Percentiles rank a stretch among this genome's conserved stretches.
Evolutionary conservation across 2,329 filamentous ascomycete genomes (phyloP).

Genomic region (Arthrobotrys pseudoclavata): DNA sequence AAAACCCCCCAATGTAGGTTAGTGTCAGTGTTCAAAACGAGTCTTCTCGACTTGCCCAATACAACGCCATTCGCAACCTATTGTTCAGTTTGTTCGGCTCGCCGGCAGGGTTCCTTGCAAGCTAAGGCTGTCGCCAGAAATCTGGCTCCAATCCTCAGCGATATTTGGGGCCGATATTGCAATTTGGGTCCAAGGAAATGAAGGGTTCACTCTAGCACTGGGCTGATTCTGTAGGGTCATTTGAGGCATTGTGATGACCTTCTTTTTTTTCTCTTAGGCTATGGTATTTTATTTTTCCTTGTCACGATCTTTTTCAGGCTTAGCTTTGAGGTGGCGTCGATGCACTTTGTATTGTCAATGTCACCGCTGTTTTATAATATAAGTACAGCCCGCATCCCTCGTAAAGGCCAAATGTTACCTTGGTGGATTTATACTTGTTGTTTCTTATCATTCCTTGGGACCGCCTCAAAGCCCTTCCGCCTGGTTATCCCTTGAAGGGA

Average conservation of each 20-base stretch:
- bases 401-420: conserved; percentile 9
- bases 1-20: conserved; percentile 37
- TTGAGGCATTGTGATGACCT: conserved; percentile 16
- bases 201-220: conserved; percentile 37
- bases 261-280: background rate
- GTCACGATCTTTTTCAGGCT: conserved; percentile 39
- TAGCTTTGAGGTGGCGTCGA: conserved; percentile 49
- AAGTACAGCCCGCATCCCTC: conserved; percentile 40
- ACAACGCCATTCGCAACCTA: conserved; percentile 51
- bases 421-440: conserved; percentile 21
- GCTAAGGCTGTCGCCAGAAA: conserved; percentile 7
- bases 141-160: conserved; percentile 10
- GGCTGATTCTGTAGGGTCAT: conserved; percentile 31
- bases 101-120: conserved; percentile 17
- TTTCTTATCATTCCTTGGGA: conserved; percentile 30
- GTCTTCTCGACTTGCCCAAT: conserved; percentile 52
- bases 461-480: background rate
- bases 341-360: conserved; percentile 35
- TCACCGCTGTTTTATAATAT: conserved; percentile 48
- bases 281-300: background rate
- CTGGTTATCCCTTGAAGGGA: conserved; percentile 44
- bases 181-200: conserved; percentile 37
- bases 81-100: conserved; percentile 32
- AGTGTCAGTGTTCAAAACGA: conserved; percentile 3
- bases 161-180: conserved; percentile 20